Conservation (phyloP, 805 yeast species). For the Komagataella pseudopastoris region DNA sequence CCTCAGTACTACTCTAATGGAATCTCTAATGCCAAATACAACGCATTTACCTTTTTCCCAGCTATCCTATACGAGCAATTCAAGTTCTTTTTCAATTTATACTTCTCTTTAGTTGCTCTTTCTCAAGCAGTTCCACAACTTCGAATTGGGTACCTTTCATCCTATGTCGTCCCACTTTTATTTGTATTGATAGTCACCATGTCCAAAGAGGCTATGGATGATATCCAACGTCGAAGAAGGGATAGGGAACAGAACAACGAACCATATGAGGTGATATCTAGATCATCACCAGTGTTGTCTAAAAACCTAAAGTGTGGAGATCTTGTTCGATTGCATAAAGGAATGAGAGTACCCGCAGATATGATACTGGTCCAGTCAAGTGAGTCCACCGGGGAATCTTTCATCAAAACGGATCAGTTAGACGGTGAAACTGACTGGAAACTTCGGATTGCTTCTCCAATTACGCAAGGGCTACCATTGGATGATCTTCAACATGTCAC, state of each 20-base stretch:
- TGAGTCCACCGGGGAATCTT: slow-evolving; percentile 74
- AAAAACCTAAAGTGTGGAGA: slow-evolving; percentile 77
- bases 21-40: slow-evolving; percentile 88
- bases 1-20: slow-evolving; percentile 31
- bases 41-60: slow-evolving; percentile 79
- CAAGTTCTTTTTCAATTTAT: slow-evolving; percentile 89
- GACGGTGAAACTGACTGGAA: slow-evolving; percentile 99
- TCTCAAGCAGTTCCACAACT: slow-evolving; percentile 85
- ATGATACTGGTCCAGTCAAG: slow-evolving; percentile 73
- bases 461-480: slow-evolving; percentile 52
- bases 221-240: slow-evolving; percentile 77
- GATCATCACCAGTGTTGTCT: slow-evolving; percentile 28
- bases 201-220: slow-evolving; percentile 93
- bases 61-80: slow-evolving; percentile 87
- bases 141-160: slow-evolving; percentile 84
- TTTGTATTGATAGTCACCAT: slow-evolving; percentile 88
- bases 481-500: slow-evolving; percentile 37
- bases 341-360: slow-evolving; percentile 88
- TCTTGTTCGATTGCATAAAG: slow-evolving; percentile 64
- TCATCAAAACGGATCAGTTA: slow-evolving; percentile 91
- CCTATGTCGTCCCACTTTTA: slow-evolving; percentile 88
- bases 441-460: slow-evolving; percentile 60
- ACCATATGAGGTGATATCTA: slow-evolving; percentile 54
- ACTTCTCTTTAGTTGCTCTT: slow-evolving; percentile 84
- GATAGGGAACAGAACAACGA: slow-evolving; percentile 86